Conservation (phyloP, 2,329 filamentous ascomycete species). For the Phyllosticta citribraziliensis region DNA sequence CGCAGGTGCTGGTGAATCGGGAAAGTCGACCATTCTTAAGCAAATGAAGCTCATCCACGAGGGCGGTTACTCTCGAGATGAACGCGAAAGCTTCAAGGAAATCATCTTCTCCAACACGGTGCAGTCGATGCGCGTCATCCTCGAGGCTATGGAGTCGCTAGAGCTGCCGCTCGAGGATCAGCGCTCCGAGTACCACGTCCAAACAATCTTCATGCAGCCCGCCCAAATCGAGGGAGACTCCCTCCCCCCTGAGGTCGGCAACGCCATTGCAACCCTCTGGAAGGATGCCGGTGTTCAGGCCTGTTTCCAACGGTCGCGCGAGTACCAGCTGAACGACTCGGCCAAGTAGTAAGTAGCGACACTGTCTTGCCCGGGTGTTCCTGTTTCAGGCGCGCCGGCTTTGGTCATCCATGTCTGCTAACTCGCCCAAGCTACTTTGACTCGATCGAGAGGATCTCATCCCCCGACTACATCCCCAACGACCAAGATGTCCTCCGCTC, state of each 20-base stretch:
- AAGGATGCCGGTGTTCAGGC: conserved; percentile 86
- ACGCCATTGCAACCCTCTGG: conserved; percentile 86
- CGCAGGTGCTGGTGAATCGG: conserved; percentile 90
- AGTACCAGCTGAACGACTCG: conserved; percentile 94
- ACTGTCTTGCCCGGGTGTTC: not conserved
- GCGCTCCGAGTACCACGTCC: conserved; percentile 91
- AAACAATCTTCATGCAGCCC: conserved; percentile 98
- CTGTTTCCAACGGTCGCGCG: conserved; percentile 89
- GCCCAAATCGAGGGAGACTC: conserved; percentile 94
- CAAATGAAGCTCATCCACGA: conserved; percentile 99
- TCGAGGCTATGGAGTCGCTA: conserved; percentile 59
- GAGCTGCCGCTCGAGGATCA: conserved; percentile 81
- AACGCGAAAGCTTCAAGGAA: conserved; percentile 60
- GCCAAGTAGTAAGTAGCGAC: conserved; percentile 71
- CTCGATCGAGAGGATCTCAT: conserved; percentile 81
- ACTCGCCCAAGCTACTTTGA: conserved; percentile 69
- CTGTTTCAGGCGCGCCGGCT: not conserved
- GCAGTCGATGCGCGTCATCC: conserved; percentile 60
- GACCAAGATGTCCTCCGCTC: conserved; percentile 92
- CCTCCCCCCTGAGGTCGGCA: conserved; percentile 86
- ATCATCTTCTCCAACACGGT: conserved; percentile 65
- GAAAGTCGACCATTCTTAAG: conserved; percentile 89
- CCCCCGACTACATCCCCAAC: conserved; percentile 86
- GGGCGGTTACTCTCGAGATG: conserved; percentile 92
- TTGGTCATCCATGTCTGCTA: conserved; percentile 1